Evolutionary conservation across 805 yeast species (phyloP).

Genomic region (Spathaspora hagerdaliae): DNA sequence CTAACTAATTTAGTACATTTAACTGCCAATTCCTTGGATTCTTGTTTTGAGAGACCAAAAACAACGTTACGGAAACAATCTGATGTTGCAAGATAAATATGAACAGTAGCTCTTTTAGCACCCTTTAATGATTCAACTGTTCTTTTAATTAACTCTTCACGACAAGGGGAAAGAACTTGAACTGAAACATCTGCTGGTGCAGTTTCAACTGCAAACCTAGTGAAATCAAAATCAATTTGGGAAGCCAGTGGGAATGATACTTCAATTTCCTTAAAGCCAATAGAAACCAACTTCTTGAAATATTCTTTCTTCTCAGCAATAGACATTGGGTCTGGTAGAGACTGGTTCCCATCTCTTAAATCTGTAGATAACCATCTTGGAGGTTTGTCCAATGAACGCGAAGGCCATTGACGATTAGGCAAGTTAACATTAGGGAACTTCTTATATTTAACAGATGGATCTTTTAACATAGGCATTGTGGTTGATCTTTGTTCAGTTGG

Average conservation of each 20-base stretch:
- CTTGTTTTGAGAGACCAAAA: conserved; percentile 58
- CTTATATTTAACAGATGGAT: conserved; percentile 62
- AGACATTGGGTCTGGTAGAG: conserved; percentile 85
- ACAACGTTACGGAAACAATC: conserved; percentile 72
- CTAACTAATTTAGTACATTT: conserved; percentile 61
- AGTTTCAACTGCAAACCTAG: conserved; percentile 66
- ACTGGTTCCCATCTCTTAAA: conserved; percentile 80
- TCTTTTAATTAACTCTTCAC: conserved; percentile 67
- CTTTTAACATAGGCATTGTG: conserved; percentile 39
- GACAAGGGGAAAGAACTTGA: conserved; percentile 73
- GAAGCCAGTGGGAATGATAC: conserved; percentile 82
- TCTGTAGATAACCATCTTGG: conserved; percentile 86
- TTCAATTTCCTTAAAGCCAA: conserved; percentile 81
- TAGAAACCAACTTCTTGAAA: conserved; percentile 61
- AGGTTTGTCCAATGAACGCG: conserved; percentile 49
- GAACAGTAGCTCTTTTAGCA: conserved; percentile 73
- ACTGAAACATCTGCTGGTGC: conserved; percentile 76
- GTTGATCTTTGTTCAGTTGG: not conserved
- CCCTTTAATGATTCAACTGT: conserved; percentile 72
- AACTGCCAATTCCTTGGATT: conserved; percentile 58
- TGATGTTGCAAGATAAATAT: conserved; percentile 72
- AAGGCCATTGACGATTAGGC: conserved; percentile 71
- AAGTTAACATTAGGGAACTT: conserved; percentile 53
- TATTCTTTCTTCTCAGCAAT: conserved; percentile 70
- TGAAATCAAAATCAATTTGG: conserved; percentile 77